Evolutionary conservation across 176 grass and related monocot genomes (phyloP).

Genomic region (Coix lacrymajobi): DNA sequence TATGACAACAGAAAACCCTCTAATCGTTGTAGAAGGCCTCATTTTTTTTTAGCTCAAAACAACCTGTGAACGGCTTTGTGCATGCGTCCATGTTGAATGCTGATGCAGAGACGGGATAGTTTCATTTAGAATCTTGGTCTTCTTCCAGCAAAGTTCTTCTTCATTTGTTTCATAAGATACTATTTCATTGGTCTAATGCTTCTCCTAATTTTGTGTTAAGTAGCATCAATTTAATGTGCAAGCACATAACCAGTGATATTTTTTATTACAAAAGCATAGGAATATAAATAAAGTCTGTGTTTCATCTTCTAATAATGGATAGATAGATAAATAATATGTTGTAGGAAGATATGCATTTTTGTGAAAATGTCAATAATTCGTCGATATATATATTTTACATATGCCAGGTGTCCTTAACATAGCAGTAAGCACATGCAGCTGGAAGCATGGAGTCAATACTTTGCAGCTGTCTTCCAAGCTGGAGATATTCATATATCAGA

Average conservation of each 20-base stretch:
- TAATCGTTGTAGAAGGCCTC: too few relatives aligned
- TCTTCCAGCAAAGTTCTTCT: background rate
- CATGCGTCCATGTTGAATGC: background rate
- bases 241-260: background rate
- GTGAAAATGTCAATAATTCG: background rate
- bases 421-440: conserved; percentile 38
- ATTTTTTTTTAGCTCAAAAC: too few relatives aligned
- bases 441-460: conserved; percentile 51
- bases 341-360: background rate
- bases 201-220: background rate
- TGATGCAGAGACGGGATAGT: background rate
- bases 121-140: background rate
- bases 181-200: background rate
- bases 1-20: too few relatives aligned
- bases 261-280: background rate
- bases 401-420: conserved; percentile 53
- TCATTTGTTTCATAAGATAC: background rate
- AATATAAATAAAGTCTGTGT: background rate
- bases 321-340: background rate
- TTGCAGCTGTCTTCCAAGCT: conserved; percentile 66
- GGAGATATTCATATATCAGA: conserved; percentile 74
- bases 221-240: background rate
- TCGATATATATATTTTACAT: background rate
- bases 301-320: background rate
- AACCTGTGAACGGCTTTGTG: too few relatives aligned